These are phyloP conservation scores for Talaromyces borbonicus DNA, from an alignment of 495 filamentous ascomycete genomes.

Conservation along the genomic window DNA sequence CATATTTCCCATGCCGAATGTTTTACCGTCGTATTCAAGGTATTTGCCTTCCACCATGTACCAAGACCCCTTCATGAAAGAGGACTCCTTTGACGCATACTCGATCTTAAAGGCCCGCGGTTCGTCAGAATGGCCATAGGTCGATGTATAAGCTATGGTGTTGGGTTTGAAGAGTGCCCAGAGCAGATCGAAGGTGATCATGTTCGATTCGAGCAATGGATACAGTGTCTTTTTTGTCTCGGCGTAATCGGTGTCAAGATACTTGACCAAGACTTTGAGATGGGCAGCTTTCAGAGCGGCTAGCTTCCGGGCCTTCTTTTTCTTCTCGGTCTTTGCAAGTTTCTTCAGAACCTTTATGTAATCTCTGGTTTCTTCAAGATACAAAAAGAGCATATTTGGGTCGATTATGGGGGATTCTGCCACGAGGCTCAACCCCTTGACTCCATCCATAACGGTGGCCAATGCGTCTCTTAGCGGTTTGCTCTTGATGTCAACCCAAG, in stretches of 20 bases:
- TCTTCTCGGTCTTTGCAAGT: constrained; percentile 48
- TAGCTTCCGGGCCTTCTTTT: constrained; percentile 55
- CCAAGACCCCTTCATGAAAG: constrained; percentile 67
- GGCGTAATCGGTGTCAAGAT: constrained; percentile 73
- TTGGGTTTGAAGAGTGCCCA: constrained; percentile 93
- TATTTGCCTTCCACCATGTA: constrained; percentile 77
- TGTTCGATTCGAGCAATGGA: constrained; percentile 70
- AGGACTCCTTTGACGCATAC: constrained; percentile 59
- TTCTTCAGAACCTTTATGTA: constrained; percentile 59
- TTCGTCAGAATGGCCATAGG: constrained; percentile 70
- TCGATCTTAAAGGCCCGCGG: constrained; percentile 88
- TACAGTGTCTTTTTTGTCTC: constrained; percentile 73
- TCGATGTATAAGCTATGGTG: constrained; percentile 70
- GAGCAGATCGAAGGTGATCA: constrained; percentile 82
- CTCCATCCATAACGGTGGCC: constrained; percentile 64
- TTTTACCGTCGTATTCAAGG: constrained; percentile 76
- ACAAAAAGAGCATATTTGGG: constrained; percentile 83
- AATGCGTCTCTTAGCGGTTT: constrained; percentile 65
- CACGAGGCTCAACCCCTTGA: constrained; percentile 72
- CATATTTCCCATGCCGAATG: constrained; percentile 61
- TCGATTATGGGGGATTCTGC: constrained; percentile 72
- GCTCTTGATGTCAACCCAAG: constrained; percentile 79
- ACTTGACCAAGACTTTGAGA: constrained; percentile 68
- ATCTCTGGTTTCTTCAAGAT: constrained; percentile 64
- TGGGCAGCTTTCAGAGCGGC: constrained; percentile 47